phyloP scores from a whole-genome alignment of 768 basidiomycete genomes.

The Hericium erinaceus region DNA sequence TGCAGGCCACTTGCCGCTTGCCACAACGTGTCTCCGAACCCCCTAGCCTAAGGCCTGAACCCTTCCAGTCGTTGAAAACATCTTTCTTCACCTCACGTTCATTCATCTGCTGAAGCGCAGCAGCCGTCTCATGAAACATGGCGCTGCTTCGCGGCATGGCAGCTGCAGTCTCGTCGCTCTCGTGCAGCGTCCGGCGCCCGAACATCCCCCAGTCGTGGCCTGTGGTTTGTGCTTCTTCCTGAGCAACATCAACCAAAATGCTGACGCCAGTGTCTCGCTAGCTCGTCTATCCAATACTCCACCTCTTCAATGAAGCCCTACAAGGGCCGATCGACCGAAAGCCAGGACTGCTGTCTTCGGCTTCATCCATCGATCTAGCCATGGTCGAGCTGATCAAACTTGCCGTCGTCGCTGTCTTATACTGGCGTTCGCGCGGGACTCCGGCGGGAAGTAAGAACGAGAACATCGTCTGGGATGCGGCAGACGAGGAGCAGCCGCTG shows the following conservation, averaged over 20 bases:
- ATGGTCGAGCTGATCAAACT: conserved; percentile 11
- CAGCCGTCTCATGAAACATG: neutral
- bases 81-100: too few relatives aligned
- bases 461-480: conserved; percentile 1
- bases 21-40: too few relatives aligned
- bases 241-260: neutral
- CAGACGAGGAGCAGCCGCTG: neutral
- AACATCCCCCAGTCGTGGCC: neutral
- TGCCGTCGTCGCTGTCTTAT: neutral
- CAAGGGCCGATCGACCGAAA: neutral
- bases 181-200: neutral
- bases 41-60: too few relatives aligned
- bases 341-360: neutral
- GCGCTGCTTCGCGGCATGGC: conserved; percentile 6
- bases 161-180: conserved; percentile 4
- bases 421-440: neutral
- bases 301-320: neutral
- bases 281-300: neutral
- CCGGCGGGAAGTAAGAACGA: neutral
- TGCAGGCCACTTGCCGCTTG: too few relatives aligned
- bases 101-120: too few relatives aligned
- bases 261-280: neutral
- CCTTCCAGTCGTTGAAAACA: too few relatives aligned
- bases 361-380: conserved; percentile 4
- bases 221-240: neutral